These are phyloP conservation scores for Colletotrichum limetticola DNA, from an alignment of 2,329 filamentous ascomycete genomes.

Conservation along the genomic window DNA sequence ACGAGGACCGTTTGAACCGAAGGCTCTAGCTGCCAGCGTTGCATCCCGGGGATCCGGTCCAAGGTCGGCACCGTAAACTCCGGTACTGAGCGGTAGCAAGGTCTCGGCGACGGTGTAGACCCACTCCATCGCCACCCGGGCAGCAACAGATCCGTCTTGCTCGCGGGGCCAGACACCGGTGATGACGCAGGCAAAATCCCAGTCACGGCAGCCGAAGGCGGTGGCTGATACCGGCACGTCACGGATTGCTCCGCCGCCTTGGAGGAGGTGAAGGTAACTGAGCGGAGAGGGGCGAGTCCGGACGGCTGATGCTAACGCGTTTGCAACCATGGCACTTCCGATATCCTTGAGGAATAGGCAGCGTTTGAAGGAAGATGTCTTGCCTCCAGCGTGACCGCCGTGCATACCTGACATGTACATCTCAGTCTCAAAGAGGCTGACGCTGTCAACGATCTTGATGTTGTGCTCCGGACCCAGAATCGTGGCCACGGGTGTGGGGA, in stretches of 20 bases:
- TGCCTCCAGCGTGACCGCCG: slow-evolving; percentile 65
- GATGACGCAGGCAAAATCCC: slow-evolving; percentile 72
- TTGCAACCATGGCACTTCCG: slow-evolving; percentile 43
- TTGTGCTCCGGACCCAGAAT: slow-evolving; percentile 48
- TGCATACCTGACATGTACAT: slow-evolving; percentile 72
- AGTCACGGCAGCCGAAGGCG: slow-evolving; percentile 72
- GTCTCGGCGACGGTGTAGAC: slow-evolving; percentile 62
- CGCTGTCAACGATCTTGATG: slow-evolving; percentile 52
- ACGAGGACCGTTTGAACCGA: slow-evolving; percentile 63
- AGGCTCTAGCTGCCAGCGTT: slow-evolving; percentile 61
- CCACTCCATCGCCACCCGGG: slow-evolving; percentile 58
- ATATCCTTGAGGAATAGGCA: slow-evolving; percentile 69
- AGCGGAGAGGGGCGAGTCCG: slow-evolving; percentile 59
- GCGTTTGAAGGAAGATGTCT: slow-evolving; percentile 73
- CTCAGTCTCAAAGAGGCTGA: slow-evolving; percentile 66
- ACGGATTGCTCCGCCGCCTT: slow-evolving; percentile 64
- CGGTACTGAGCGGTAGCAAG: slow-evolving; percentile 61
- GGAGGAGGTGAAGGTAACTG: slow-evolving; percentile 72
- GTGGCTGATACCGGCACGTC: slow-evolving; percentile 56
- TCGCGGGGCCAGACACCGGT: slow-evolving; percentile 70
- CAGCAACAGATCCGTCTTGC: slow-evolving; percentile 55
- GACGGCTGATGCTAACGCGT: slow-evolving; percentile 56
- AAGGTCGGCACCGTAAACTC: slow-evolving; percentile 70
- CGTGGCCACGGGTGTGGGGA: slow-evolving; percentile 16
- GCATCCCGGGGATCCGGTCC: slow-evolving; percentile 70